A percentile compares a stretch with the other conserved stretches of the same genome.
phyloP scores from a whole-genome alignment of 1,284 basidiomycete species.

The Wallemia mellicola region DNA sequence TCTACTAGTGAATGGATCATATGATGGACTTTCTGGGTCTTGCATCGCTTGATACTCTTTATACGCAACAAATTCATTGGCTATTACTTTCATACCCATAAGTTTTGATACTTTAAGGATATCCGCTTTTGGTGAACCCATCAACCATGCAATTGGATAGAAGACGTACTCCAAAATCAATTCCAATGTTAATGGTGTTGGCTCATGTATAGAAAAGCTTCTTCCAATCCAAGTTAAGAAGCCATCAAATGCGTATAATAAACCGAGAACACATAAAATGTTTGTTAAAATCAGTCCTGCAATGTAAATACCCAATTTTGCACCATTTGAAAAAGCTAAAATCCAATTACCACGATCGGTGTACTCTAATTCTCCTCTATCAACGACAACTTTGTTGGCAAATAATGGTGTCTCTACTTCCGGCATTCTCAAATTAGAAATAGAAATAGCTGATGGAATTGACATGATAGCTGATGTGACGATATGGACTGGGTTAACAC shows the following conservation, averaged over 20 bases:
- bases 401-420: conserved; percentile 13
- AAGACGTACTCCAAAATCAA: conserved; percentile 15
- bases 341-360: not conserved
- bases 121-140: conserved; percentile 13
- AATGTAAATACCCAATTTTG: conserved; percentile 14
- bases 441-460: conserved; percentile 15
- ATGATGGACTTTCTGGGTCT: not conserved
- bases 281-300: conserved; percentile 8
- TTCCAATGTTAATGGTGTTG: conserved; percentile 11
- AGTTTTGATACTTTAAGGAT: conserved; percentile 12
- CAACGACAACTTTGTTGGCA: conserved; percentile 11
- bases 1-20: not conserved
- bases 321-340: conserved; percentile 11
- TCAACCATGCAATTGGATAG: conserved; percentile 13
- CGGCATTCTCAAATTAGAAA: conserved; percentile 14
- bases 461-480: conserved; percentile 9
- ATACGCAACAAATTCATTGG: conserved; percentile 3
- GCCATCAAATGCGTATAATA: conserved; percentile 2
- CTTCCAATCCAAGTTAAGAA: conserved; percentile 8
- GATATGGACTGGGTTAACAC: conserved; percentile 10
- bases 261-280: not conserved
- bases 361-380: conserved; percentile 6
- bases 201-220: not conserved
- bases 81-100: conserved; percentile 14
- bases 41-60: not conserved